phyloP scores from a whole-genome alignment of 495 filamentous ascomycete species.

The Aspergillus avenaceus region DNA sequence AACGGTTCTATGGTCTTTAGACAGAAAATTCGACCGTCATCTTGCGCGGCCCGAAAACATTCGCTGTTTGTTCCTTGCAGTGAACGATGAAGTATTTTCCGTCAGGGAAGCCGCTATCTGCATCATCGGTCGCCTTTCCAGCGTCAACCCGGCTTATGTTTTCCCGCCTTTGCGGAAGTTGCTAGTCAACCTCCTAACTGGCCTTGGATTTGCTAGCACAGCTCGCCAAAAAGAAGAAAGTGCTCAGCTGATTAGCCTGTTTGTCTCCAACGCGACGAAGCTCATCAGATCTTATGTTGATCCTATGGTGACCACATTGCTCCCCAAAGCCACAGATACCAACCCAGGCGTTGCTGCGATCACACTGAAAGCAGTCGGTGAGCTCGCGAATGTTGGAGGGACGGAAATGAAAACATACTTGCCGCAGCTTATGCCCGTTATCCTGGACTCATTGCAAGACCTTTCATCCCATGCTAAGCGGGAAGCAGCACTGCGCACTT shows the following conservation, averaged over 20 bases:
- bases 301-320: conserved; percentile 83
- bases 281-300: conserved; percentile 94
- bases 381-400: conserved; percentile 88
- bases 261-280: conserved; percentile 84
- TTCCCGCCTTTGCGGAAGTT: conserved; percentile 91
- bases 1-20: conserved; percentile 82
- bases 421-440: conserved; percentile 86
- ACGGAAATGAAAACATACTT: conserved; percentile 86
- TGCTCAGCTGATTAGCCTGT: conserved; percentile 84
- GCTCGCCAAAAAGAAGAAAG: conserved; percentile 93
- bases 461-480: conserved; percentile 83
- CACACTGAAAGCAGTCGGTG: conserved; percentile 88
- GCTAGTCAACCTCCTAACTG: conserved; percentile 91
- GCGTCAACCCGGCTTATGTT: conserved; percentile 92
- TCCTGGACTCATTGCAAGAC: conserved; percentile 88
- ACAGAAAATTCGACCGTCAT: conserved; percentile 91
- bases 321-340: conserved; percentile 80
- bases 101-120: conserved; percentile 92
- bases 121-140: conserved; percentile 90
- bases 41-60: conserved; percentile 95
- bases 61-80: conserved; percentile 85
- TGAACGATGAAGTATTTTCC: conserved; percentile 91
- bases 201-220: conserved; percentile 92
- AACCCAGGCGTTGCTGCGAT: conserved; percentile 86
- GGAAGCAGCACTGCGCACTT: conserved; percentile 82